Evolutionary conservation across 441 rosid species (phyloP), one percentile per base, ranked within the genome.

Genomic region (Adansonia rubrostipa): DNA sequence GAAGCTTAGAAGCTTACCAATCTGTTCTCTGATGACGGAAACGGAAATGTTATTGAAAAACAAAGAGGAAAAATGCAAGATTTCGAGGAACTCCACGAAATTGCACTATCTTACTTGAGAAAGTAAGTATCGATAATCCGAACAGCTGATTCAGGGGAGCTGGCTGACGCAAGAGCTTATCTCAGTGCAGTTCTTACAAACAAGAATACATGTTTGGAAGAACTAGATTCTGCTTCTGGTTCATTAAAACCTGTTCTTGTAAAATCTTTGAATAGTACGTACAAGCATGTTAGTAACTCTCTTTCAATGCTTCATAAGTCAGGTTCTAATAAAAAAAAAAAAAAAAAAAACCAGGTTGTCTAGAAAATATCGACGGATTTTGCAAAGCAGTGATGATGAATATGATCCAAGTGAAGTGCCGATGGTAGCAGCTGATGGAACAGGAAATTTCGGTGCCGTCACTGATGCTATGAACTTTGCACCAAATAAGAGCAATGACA

Each of bases 161-260:
- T 95, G 60, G 80, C 85, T 0, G 95, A 93, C 75, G 87, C 91
- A 47, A 87, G 89, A 75, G 82, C 90, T 33, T 95, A 89, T 73
- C 89, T 95, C 0, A 89, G 93, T 36, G 97, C 95, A 28, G 92
- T 93, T 60, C 85, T 93, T 7, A 95, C 97, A 1, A 95, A 93
- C 92, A 90, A 92, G 89, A 85, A 83, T 80, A 95, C 98, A 7
- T 95, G 98, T 82, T 85, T 93, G 40, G 97, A 95, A 77, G 96
- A 93, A 47, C 85, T 93, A 22, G 85, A 84, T 71, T 85, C 94
- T 5, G 97, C 95, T 54, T 85, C 95, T 0, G 97, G 98, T 68
- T 80, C 92, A 0, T 68, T 84, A 56, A 89, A 89, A 82, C 86
- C 93, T 6, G 73, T 74, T 20, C 75, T 93, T 0, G 83, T 91